Percentiles rank a stretch among this genome's conserved stretches.
Conservation (phyloP, 2,329 filamentous ascomycete species). For the Fusarium tjaetaba region DNA sequence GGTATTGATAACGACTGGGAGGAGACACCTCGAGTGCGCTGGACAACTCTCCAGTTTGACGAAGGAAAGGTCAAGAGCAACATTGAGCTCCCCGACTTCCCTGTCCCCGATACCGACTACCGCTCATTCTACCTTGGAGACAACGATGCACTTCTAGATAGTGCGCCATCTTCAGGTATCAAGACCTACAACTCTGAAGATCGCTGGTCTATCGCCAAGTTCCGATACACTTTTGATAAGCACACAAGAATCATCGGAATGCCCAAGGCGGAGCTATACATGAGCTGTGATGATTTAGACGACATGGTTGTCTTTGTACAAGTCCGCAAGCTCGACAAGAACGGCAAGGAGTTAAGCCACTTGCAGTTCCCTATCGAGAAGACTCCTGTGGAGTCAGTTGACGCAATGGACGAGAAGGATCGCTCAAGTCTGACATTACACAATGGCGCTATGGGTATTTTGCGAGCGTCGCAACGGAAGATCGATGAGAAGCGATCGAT, state of each 20-base stretch:
- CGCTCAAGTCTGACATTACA: slow-evolving; percentile 11
- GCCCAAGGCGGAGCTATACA: slow-evolving; percentile 27
- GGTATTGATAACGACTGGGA: slow-evolving; percentile 35
- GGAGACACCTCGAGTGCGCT: slow-evolving; percentile 32
- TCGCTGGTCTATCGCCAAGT: slow-evolving; percentile 29
- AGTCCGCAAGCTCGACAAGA: slow-evolving; percentile 13
- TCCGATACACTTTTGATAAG: slow-evolving; percentile 21
- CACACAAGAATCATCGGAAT: slow-evolving; percentile 19
- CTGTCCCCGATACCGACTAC: slow-evolving; percentile 12
- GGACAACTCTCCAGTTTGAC: slow-evolving; percentile 36
- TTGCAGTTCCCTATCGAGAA: slow-evolving; percentile 17
- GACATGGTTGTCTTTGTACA: slow-evolving; percentile 18
- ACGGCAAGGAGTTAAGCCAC: slow-evolving; percentile 13
- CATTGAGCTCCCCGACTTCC: slow-evolving; percentile 26
- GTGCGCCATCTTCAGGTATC: background rate
- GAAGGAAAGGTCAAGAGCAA: slow-evolving; percentile 28
- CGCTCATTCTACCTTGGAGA: slow-evolving; percentile 14
- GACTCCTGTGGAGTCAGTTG: background rate
- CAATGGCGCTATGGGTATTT: slow-evolving; percentile 14
- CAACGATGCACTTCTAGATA: background rate
- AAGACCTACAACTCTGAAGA: slow-evolving; percentile 21
- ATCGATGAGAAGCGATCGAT: slow-evolving; percentile 1
- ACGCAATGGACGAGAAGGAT: slow-evolving; percentile 10
- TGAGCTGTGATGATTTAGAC: slow-evolving; percentile 28
- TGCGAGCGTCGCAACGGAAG: slow-evolving; percentile 9